Evolutionary conservation across 306 rosid genomes (phyloP), one percentile per base, ranked within the genome.

Genomic region (Senna tora): DNA sequence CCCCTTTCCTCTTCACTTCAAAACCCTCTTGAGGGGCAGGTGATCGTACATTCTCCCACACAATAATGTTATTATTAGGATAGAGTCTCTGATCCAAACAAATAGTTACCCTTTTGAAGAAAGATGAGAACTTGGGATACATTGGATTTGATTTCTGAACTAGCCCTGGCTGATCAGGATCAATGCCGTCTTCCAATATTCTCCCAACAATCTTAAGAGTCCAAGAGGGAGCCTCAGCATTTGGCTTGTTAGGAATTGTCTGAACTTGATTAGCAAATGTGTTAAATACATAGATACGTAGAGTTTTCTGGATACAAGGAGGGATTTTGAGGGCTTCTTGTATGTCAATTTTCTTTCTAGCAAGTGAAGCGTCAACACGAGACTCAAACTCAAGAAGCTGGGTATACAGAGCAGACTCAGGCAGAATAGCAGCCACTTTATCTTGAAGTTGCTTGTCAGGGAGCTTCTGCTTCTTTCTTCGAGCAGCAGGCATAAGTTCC

Each of bases 1-100:
- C 98, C 66, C 98, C 98, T 74, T 93, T 93, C 68, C 98, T 87
- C 83, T 90, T 93, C 59, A 93, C 98, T 86, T 93, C 98, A 79
- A 93, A 93, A 52, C 98, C 98, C 76, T 93, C 98, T 4, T 90
- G 97, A 34, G 92, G 92, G 15, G 92, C 89, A 53, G 98, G 84
- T 0, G 97, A 80, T 69, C 98, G 84, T 15, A 90, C 81, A 73
- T 86, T 81, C 76, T 93, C 98, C 98, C 98, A 93, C 71, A 76
- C 58, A 60, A 93, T 93, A 33, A 90, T 67, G 74, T 86, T 88
- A 65, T 76, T 84, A 43, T 90, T 93, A 15, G 98, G 98, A 77
- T 93, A 90, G 9, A 90, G 84, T 76, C 96, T 88, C 88, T 89
- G 97, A 82, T 93, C 98, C 88, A 93, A 81, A 52, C 88, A 81